phyloP scores from a whole-genome alignment of 2,329 filamentous ascomycete species.

The Sphaerulina vaccinii region DNA sequence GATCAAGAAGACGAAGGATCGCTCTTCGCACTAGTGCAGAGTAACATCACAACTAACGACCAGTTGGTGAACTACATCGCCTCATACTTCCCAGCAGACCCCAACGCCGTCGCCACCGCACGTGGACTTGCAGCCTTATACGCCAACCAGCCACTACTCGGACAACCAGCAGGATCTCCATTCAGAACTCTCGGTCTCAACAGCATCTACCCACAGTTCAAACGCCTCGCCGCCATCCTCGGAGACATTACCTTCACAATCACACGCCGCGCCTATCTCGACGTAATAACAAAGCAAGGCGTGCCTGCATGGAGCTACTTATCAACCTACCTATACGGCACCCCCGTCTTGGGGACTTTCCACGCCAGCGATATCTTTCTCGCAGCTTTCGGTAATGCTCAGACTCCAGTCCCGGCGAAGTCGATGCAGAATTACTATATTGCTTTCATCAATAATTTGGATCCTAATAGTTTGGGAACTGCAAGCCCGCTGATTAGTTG shows the following conservation, averaged over 20 bases:
- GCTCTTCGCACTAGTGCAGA: constrained; percentile 58
- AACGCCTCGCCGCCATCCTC: constrained; percentile 69
- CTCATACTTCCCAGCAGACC: constrained; percentile 55
- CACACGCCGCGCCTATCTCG: constrained; percentile 64
- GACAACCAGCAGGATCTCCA: constrained; percentile 62
- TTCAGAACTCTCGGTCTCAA: constrained; percentile 69
- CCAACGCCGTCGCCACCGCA: constrained; percentile 42
- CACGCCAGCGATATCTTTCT: constrained; percentile 56
- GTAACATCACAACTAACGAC: constrained; percentile 62
- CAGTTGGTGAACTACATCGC: constrained; percentile 63
- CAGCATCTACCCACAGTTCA: constrained; percentile 73
- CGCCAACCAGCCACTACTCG: constrained; percentile 45
- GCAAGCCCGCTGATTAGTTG: constrained; percentile 44
- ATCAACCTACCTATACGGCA: constrained; percentile 67
- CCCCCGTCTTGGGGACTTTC: constrained; percentile 71
- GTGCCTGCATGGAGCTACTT: constrained; percentile 75
- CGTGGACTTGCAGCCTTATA: constrained; percentile 62
- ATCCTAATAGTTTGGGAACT: constrained; percentile 58
- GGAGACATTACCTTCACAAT: constrained; percentile 76
- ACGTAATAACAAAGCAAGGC: constrained; percentile 46
- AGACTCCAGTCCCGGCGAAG: neutral
- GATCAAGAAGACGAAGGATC: constrained; percentile 72
- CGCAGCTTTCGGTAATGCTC: constrained; percentile 6
- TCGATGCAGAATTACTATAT: constrained; percentile 69
- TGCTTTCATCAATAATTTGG: constrained; percentile 67